These are phyloP conservation scores for Mixia osmundae DNA, from an alignment of 1,284 basidiomycete species.

Conservation along the genomic window DNA sequence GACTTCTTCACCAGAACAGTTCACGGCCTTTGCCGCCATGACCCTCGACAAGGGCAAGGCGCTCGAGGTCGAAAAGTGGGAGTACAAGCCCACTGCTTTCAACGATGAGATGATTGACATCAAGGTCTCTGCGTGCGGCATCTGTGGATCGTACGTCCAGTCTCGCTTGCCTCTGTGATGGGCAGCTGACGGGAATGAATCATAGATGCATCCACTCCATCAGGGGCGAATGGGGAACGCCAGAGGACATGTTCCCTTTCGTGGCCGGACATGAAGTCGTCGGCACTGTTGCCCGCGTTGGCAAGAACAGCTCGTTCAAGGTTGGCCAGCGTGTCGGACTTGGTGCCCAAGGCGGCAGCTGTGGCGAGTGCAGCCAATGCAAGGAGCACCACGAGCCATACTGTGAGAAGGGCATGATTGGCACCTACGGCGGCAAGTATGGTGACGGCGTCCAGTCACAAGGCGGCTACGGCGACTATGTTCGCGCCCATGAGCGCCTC, in stretches of 20 bases:
- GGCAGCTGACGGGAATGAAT: too few relatives aligned
- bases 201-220: too few relatives aligned
- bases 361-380: slow-evolving; percentile 25
- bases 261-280: slow-evolving; percentile 29
- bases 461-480: slow-evolving; percentile 27
- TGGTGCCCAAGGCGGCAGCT: slow-evolving; percentile 27
- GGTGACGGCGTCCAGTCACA: slow-evolving; percentile 20
- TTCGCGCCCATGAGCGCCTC: slow-evolving; percentile 23
- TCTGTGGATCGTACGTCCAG: too few relatives aligned
- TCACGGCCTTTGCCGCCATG: too few relatives aligned
- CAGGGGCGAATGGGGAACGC: too few relatives aligned
- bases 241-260: slow-evolving; percentile 7
- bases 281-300: slow-evolving; percentile 23
- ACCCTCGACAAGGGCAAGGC: too few relatives aligned
- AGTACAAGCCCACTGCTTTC: too few relatives aligned
- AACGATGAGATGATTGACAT: too few relatives aligned
- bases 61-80: too few relatives aligned
- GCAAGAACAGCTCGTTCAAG: slow-evolving; percentile 23
- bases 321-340: slow-evolving; percentile 29
- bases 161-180: too few relatives aligned
- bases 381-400: slow-evolving; percentile 24
- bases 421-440: slow-evolving; percentile 19
- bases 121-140: too few relatives aligned
- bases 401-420: slow-evolving; percentile 22
- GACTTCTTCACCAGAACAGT: too few relatives aligned